Conservation (phyloP, 2,329 filamentous ascomycete genomes). For the Hymenoscyphus infarciens region DNA sequence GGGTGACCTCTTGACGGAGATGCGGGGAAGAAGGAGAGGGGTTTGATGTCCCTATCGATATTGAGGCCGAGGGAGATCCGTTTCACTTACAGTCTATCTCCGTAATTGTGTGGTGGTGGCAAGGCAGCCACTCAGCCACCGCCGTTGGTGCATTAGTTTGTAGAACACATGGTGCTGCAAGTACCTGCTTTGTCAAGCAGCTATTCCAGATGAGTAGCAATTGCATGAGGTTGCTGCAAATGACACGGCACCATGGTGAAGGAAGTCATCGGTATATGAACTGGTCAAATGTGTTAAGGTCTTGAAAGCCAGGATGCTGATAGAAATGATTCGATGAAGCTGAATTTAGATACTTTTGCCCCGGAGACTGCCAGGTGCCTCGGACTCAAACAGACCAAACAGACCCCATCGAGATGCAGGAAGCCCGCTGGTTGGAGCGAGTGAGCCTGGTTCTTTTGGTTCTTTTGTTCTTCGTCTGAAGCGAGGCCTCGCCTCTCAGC, state of each 20-base stretch:
- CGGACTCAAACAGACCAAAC: too few species aligned
- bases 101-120: too few species aligned
- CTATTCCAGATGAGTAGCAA: too few species aligned
- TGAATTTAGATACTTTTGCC: not conserved
- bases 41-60: not conserved
- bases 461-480: not conserved
- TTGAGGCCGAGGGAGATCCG: not conserved
- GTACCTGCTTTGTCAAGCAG: not conserved
- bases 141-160: not conserved
- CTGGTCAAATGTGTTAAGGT: not conserved
- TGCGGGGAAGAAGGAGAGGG: conserved; percentile 1
- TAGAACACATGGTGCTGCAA: not conserved
- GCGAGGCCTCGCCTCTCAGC: not conserved
- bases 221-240: too few species aligned
- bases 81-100: not conserved
- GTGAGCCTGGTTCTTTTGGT: not conserved
- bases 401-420: too few species aligned
- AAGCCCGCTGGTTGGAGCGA: too few species aligned
- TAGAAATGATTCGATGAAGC: not conserved
- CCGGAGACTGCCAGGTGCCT: too few species aligned
- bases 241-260: too few species aligned
- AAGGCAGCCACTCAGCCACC: not conserved
- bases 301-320: not conserved
- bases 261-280: not conserved
- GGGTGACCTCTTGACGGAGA: not conserved